These are phyloP conservation scores for Pyrenochaeta sp. DNA, from an alignment of 2,329 filamentous ascomycete species.

Conservation along the genomic window DNA sequence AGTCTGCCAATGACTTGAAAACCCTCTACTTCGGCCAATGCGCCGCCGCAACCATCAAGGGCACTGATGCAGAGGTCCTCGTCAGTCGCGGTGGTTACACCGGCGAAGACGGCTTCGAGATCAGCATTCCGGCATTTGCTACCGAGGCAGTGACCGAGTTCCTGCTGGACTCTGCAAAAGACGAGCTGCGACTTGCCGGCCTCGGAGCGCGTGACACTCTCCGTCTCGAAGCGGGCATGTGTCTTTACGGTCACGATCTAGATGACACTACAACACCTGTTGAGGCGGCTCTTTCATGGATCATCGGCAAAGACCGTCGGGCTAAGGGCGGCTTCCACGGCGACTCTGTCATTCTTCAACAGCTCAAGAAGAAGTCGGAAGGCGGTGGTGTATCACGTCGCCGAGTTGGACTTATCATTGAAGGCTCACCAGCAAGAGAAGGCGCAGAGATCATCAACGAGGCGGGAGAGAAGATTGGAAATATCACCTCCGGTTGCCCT, in stretches of 20 bases:
- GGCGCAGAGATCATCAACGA: constrained; percentile 78
- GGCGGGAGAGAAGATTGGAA: constrained; percentile 73
- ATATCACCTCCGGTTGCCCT: constrained; percentile 87
- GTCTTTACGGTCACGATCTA: constrained; percentile 98
- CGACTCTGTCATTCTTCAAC: constrained; percentile 75
- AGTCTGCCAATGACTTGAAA: constrained; percentile 51
- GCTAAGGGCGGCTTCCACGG: constrained; percentile 82
- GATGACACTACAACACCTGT: constrained; percentile 78
- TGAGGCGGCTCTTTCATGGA: constrained; percentile 74
- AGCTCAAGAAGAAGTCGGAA: constrained; percentile 78
- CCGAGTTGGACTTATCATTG: constrained; percentile 80
- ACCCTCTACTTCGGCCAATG: constrained; percentile 84
- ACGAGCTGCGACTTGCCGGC: constrained; percentile 80
- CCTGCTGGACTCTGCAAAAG: constrained; percentile 68
- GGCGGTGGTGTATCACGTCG: constrained; percentile 73
- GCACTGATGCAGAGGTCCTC: constrained; percentile 66
- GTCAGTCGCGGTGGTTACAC: constrained; percentile 94
- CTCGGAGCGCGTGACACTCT: constrained; percentile 91
- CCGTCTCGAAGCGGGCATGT: constrained; percentile 96
- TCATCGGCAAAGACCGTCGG: constrained; percentile 81
- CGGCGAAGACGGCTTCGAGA: constrained; percentile 97
- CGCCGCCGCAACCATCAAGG: constrained; percentile 68
- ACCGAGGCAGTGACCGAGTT: constrained; percentile 72
- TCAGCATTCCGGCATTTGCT: constrained; percentile 77
- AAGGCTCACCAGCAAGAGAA: constrained; percentile 88